Percentiles rank a stretch among this genome's conserved stretches.
phyloP scores from a whole-genome alignment of 257 asterid species.

The Cordia subcordata region DNA sequence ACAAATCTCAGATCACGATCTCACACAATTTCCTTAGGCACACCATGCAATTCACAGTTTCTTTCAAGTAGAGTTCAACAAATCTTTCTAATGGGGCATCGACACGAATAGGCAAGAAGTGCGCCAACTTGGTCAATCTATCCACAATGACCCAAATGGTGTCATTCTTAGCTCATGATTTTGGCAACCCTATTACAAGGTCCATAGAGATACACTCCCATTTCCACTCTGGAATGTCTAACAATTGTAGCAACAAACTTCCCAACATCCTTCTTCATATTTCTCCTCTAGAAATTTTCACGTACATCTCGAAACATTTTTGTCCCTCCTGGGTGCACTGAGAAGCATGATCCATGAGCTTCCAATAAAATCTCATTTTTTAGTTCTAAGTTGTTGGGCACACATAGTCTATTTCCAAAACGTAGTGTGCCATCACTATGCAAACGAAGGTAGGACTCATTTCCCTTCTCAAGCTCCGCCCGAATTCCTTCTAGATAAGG shows the following conservation, averaged over 20 bases:
- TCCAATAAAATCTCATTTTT: background rate
- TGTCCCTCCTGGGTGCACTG: background rate
- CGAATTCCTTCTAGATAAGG: no score
- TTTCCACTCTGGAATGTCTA: background rate
- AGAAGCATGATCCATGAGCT: background rate
- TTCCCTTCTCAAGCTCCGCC: no score
- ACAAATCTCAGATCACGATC: no score
- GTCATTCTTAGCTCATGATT: background rate
- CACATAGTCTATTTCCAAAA: background rate
- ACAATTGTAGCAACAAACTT: background rate
- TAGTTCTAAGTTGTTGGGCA: background rate
- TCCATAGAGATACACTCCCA: background rate
- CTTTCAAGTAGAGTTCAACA: background rate
- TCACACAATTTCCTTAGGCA: no score
- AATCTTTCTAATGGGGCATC: background rate
- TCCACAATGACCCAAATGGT: background rate
- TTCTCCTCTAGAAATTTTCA: background rate
- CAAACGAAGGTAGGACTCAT: no score
- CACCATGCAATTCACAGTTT: background rate
- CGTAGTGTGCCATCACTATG: no score
- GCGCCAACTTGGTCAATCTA: background rate
- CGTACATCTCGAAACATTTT: constrained; percentile 4
- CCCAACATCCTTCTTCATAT: background rate
- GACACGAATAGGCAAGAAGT: no score
- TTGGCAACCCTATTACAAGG: background rate